These are phyloP conservation scores for Vanrija sp. DNA, from an alignment of 1,284 basidiomycete genomes.

Conservation along the genomic window DNA sequence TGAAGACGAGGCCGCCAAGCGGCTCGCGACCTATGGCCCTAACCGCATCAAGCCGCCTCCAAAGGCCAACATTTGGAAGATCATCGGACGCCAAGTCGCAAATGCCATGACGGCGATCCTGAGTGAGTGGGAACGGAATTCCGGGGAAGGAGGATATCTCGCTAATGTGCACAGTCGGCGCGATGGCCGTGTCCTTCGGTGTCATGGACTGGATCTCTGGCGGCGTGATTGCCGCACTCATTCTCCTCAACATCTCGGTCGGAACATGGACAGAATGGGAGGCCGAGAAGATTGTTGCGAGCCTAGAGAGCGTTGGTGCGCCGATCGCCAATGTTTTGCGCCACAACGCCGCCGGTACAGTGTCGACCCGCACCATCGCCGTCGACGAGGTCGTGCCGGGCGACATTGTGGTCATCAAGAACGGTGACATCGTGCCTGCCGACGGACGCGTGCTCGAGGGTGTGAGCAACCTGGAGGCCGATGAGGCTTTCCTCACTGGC, in stretches of 20 bases:
- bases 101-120: slow-evolving; percentile 49
- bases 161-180: slow-evolving; percentile 50
- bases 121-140: slow-evolving; percentile 27
- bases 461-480: slow-evolving; percentile 56
- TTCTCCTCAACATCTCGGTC: slow-evolving; percentile 56
- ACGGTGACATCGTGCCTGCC: slow-evolving; percentile 61
- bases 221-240: slow-evolving; percentile 62
- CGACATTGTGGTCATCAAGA: slow-evolving; percentile 58
- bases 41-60: slow-evolving; percentile 50
- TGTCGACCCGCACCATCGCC: slow-evolving; percentile 54
- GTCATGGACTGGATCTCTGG: slow-evolving; percentile 63
- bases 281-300: slow-evolving; percentile 52
- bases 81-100: slow-evolving; percentile 41
- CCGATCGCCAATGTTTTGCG: slow-evolving; percentile 62
- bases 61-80: slow-evolving; percentile 36
- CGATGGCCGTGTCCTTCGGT: slow-evolving; percentile 63
- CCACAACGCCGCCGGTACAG: slow-evolving; percentile 14
- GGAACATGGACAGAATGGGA: slow-evolving; percentile 50
- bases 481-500: slow-evolving; percentile 67
- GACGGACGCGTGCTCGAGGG: slow-evolving; percentile 55
- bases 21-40: slow-evolving; percentile 44
- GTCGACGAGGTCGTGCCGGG: slow-evolving; percentile 62
- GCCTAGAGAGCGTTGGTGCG: slow-evolving; percentile 51
- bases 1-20: slow-evolving; percentile 26
- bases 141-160: too few species aligned